phyloP scores from a whole-genome alignment of 768 basidiomycete species.

The Russula earlei region DNA sequence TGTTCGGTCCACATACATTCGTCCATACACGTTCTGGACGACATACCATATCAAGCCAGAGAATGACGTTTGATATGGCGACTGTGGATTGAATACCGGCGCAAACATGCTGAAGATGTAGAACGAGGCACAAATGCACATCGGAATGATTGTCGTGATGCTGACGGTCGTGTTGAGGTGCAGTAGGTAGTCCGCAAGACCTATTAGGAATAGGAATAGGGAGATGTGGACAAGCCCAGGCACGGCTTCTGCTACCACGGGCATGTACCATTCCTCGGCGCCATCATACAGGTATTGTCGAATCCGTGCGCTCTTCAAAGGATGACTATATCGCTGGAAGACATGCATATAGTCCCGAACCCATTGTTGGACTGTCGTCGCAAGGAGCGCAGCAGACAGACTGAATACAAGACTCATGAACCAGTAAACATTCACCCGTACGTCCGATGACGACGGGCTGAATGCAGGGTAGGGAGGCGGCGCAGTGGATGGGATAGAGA shows the following conservation, averaged over 20 bases:
- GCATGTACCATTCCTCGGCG: not conserved
- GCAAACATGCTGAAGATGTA: conserved; percentile 13
- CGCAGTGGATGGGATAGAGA: not conserved
- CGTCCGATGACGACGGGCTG: conserved; percentile 24
- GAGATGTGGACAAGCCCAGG: not conserved
- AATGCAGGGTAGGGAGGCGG: not conserved
- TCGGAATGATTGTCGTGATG: not conserved
- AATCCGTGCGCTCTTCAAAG: not conserved
- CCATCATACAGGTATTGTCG: not conserved
- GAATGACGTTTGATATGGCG: conserved; percentile 4
- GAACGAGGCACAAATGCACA: not conserved
- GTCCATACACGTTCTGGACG: not conserved
- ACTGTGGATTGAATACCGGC: not conserved
- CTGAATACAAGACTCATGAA: conserved; percentile 23
- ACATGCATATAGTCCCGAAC: not conserved
- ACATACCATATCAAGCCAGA: conserved; percentile 2
- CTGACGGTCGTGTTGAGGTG: conserved; percentile 20
- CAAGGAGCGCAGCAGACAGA: conserved; percentile 33
- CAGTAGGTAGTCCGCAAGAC: conserved; percentile 33
- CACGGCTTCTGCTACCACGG: not conserved
- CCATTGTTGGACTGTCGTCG: conserved; percentile 22
- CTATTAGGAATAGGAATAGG: not conserved
- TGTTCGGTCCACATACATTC: not conserved
- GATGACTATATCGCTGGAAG: not conserved
- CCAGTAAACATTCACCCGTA: conserved; percentile 30